Percentiles rank a stretch among this genome's conserved stretches.
phyloP scores from a whole-genome alignment of 2,329 filamentous ascomycete species.

The Coniochaeta sp. region DNA sequence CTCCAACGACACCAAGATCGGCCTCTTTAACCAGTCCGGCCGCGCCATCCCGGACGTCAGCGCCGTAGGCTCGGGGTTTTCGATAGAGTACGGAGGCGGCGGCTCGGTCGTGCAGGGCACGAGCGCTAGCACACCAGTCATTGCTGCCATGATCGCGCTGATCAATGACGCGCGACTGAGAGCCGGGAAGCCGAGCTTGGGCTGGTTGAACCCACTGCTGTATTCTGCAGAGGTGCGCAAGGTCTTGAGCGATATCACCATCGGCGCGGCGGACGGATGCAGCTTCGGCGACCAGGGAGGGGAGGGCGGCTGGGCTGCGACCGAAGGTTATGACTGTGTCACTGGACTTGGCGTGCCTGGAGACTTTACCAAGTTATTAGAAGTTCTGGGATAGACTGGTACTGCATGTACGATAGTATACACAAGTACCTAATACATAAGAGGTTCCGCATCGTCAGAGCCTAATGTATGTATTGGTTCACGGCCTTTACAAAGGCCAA shows the following conservation, averaged over 20 bases:
- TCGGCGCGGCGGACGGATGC: slow-evolving; percentile 33
- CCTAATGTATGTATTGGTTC: too few species aligned
- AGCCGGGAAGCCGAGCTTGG: slow-evolving; percentile 38
- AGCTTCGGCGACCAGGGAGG: slow-evolving; percentile 20
- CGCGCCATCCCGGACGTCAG: slow-evolving; percentile 45
- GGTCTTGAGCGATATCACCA: slow-evolving; percentile 32
- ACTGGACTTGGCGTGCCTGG: slow-evolving; percentile 42
- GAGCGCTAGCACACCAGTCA: slow-evolving; percentile 45
- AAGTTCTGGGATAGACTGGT: background rate
- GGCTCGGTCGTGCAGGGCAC: slow-evolving; percentile 30
- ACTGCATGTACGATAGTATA: background rate
- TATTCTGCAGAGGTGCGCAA: slow-evolving; percentile 30
- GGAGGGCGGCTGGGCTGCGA: slow-evolving; percentile 35
- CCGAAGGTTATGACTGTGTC: slow-evolving; percentile 37
- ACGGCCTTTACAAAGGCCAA: too few species aligned
- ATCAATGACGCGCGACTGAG: slow-evolving; percentile 47
- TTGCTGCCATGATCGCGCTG: slow-evolving; percentile 46
- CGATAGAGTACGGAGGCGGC: slow-evolving; percentile 23
- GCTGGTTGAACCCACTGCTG: slow-evolving; percentile 45
- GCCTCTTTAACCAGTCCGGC: slow-evolving; percentile 35
- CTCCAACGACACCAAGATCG: slow-evolving; percentile 26
- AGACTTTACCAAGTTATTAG: slow-evolving; percentile 28
- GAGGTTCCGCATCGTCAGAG: background rate
- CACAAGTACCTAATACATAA: background rate
- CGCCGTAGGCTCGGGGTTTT: slow-evolving; percentile 51